Conservation (phyloP, 2,329 filamentous ascomycete genomes). For the Diaporthe citrichinensis region DNA sequence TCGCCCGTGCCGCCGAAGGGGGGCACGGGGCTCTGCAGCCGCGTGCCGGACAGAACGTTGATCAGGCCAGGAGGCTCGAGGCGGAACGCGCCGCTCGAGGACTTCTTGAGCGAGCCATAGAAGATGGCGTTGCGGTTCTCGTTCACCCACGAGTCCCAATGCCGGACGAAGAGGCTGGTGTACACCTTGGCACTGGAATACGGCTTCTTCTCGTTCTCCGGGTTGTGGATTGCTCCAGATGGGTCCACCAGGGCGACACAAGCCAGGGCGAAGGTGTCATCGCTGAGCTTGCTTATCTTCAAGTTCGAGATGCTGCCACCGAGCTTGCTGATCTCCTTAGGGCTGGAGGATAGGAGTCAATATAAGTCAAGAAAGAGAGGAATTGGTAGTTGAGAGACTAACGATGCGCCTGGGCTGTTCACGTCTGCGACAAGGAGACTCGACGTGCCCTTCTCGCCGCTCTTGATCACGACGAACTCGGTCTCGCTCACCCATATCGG, state of each 20-base stretch:
- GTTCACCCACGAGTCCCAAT: conserved; percentile 85
- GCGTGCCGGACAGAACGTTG: conserved; percentile 74
- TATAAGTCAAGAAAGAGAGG: neutral
- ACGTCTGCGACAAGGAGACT: conserved; percentile 59
- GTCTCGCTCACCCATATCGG: conserved; percentile 82
- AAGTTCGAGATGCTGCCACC: conserved; percentile 70
- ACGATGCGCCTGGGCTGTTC: conserved; percentile 55
- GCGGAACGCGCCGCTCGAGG: conserved; percentile 53
- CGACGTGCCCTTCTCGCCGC: conserved; percentile 62
- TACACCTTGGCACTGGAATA: conserved; percentile 79
- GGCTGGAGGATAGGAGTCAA: conserved; percentile 47
- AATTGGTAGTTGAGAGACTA: conserved; percentile 44
- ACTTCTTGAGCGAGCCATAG: conserved; percentile 73
- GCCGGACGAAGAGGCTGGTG: conserved; percentile 81
- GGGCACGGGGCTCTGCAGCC: conserved; percentile 76
- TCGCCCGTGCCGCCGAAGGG: conserved; percentile 86
- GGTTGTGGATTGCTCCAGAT: conserved; percentile 78
- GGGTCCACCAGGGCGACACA: conserved; percentile 76
- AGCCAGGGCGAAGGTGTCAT: conserved; percentile 67
- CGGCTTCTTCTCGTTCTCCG: conserved; percentile 70
- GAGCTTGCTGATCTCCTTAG: conserved; percentile 63
- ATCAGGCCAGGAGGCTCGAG: conserved; percentile 63
- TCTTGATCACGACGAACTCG: conserved; percentile 70
- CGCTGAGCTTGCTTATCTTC: conserved; percentile 67
- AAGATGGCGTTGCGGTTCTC: conserved; percentile 80